Conservation (phyloP, 805 yeast species). For the Lipomyces mesembrius region DNA sequence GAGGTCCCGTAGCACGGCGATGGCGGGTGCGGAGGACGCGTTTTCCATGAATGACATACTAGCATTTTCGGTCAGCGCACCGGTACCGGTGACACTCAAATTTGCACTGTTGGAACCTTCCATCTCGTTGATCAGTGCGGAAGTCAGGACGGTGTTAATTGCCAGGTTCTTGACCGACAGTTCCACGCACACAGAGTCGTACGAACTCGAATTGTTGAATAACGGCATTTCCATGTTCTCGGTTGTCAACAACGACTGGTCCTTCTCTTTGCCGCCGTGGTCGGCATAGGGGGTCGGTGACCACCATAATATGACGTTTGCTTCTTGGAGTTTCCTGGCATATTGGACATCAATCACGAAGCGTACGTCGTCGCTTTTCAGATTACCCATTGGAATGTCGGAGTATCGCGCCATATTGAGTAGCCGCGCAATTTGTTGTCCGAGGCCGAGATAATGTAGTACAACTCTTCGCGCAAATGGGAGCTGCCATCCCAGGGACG, state of each 20-base stretch:
- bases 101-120: slow-evolving; percentile 82
- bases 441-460: slow-evolving; percentile 72
- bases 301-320: slow-evolving; percentile 90
- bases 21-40: slow-evolving; percentile 76
- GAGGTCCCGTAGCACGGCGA: slow-evolving; percentile 69
- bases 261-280: slow-evolving; percentile 79
- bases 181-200: slow-evolving; percentile 77
- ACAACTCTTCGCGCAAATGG: slow-evolving; percentile 65
- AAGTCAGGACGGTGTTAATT: slow-evolving; percentile 83
- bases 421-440: slow-evolving; percentile 72
- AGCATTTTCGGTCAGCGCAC: slow-evolving; percentile 24
- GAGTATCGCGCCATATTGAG: slow-evolving; percentile 70
- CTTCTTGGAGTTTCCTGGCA: slow-evolving; percentile 71
- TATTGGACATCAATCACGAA: slow-evolving; percentile 83
- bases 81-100: slow-evolving; percentile 45
- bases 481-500: slow-evolving; percentile 83
- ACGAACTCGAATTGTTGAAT: slow-evolving; percentile 77
- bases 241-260: slow-evolving; percentile 53
- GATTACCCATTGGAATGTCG: slow-evolving; percentile 83
- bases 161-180: slow-evolving; percentile 77
- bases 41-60: slow-evolving; percentile 67
- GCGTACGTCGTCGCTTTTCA: slow-evolving; percentile 75
- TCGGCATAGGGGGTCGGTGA: slow-evolving; percentile 79
- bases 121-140: slow-evolving; percentile 81
- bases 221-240: slow-evolving; percentile 71